These are phyloP conservation scores for Pythium brachiatum DNA, from an alignment of 352 stramenopile species.

Conservation along the genomic window DNA sequence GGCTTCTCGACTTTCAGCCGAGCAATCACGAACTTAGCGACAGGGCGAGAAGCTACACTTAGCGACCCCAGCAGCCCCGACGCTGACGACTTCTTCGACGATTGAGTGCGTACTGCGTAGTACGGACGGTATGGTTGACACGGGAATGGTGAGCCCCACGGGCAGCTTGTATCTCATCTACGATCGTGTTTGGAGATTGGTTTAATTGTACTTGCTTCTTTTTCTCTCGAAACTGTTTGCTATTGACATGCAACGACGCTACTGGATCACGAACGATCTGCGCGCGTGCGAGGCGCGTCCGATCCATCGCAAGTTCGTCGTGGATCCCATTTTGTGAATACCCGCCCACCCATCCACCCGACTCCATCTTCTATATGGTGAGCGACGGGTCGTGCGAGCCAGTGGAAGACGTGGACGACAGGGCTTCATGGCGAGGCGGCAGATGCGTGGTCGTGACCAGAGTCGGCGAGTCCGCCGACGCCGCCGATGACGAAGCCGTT, in stretches of 20 bases:
- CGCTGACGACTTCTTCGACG: conserved; percentile 44
- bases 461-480: neutral
- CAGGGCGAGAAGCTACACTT: neutral
- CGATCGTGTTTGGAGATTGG: conserved; percentile 6
- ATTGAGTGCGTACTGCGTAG: conserved; percentile 20
- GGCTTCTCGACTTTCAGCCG: conserved; percentile 35
- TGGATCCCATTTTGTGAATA: neutral
- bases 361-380: conserved; percentile 25
- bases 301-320: neutral
- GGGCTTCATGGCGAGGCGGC: conserved; percentile 20
- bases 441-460: conserved; percentile 19
- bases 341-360: neutral
- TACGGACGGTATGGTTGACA: neutral
- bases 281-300: neutral
- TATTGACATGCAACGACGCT: conserved; percentile 27
- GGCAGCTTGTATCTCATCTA: conserved; percentile 2
- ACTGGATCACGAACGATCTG: conserved; percentile 1
- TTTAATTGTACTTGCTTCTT: conserved; percentile 31
- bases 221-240: conserved; percentile 19
- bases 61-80: conserved; percentile 17
- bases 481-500: conserved; percentile 28
- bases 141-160: neutral
- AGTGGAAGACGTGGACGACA: conserved; percentile 21
- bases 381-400: conserved; percentile 25
- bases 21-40: neutral